phyloP scores from a whole-genome alignment of 108 stramenopile species.

The Nannochloropsis granulata region DNA sequence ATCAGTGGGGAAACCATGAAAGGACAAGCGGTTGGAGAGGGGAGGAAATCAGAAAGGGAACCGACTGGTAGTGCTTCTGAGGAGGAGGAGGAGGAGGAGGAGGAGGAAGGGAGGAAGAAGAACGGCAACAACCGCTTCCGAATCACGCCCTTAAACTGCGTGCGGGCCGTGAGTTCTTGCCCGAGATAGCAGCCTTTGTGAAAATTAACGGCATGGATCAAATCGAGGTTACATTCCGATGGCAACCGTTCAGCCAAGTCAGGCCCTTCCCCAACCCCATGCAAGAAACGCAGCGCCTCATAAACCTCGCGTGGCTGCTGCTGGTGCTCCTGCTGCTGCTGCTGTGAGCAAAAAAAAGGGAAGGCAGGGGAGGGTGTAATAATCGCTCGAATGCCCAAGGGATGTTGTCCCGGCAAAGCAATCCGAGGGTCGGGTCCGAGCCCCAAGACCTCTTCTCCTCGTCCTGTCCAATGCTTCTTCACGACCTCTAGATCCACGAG shows the following conservation, averaged over 20 bases:
- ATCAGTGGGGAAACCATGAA: neutral
- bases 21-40: neutral
- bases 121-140: conserved; percentile 80
- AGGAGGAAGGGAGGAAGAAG: conserved; percentile 4
- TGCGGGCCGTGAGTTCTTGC: conserved; percentile 89
- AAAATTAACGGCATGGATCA: conserved; percentile 71
- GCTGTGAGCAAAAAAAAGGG: neutral
- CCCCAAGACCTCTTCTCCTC: neutral
- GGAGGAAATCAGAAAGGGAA: neutral
- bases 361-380: neutral
- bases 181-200: conserved; percentile 95
- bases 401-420: neutral
- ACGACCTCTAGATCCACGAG: neutral
- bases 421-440: neutral
- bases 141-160: conserved; percentile 73
- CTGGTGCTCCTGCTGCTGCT: neutral
- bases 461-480: neutral
- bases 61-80: neutral
- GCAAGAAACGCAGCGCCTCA: neutral
- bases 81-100: neutral
- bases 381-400: neutral
- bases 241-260: conserved; percentile 46
- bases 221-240: conserved; percentile 78
- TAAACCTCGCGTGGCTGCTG: neutral
- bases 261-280: neutral